Evolutionary conservation across 2,329 filamentous ascomycete genomes (phyloP).

Genomic region (Cladophialophora immunda): DNA sequence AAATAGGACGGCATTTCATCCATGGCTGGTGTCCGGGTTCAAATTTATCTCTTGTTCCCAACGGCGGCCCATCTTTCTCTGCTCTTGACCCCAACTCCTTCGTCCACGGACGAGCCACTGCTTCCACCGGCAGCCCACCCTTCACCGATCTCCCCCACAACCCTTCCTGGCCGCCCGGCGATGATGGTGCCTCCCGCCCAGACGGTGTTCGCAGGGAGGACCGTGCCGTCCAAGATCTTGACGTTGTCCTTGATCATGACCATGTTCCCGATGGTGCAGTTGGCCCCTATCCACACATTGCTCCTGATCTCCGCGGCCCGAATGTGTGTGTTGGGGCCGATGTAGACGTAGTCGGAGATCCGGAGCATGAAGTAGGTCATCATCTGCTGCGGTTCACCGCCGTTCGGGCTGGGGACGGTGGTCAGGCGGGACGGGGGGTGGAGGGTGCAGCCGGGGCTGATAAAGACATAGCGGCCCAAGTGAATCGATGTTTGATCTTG

Average conservation of each 20-base stretch:
- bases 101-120: conserved; percentile 36
- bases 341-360: conserved; percentile 92
- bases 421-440: conserved; percentile 84
- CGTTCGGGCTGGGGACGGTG: conserved; percentile 63
- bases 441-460: conserved; percentile 79
- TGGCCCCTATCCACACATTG: conserved; percentile 84
- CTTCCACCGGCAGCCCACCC: conserved; percentile 50
- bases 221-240: conserved; percentile 81
- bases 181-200: conserved; percentile 92
- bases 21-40: conserved; percentile 12
- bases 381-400: conserved; percentile 39
- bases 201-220: conserved; percentile 88
- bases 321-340: conserved; percentile 77
- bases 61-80: conserved; percentile 41
- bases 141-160: conserved; percentile 76
- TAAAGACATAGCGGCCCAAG: conserved; percentile 90
- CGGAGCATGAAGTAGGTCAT: conserved; percentile 89
- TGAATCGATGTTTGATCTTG: conserved; percentile 67
- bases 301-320: conserved; percentile 84
- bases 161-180: conserved; percentile 79
- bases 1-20: not conserved
- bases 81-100: conserved; percentile 38
- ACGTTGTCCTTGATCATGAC: conserved; percentile 94
- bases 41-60: conserved; percentile 41
- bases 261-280: conserved; percentile 82